Percentiles rank a stretch among this genome's conserved stretches.
Evolutionary conservation across 2,329 filamentous ascomycete species (phyloP).

Genomic region (Hypoxylon sp.): DNA sequence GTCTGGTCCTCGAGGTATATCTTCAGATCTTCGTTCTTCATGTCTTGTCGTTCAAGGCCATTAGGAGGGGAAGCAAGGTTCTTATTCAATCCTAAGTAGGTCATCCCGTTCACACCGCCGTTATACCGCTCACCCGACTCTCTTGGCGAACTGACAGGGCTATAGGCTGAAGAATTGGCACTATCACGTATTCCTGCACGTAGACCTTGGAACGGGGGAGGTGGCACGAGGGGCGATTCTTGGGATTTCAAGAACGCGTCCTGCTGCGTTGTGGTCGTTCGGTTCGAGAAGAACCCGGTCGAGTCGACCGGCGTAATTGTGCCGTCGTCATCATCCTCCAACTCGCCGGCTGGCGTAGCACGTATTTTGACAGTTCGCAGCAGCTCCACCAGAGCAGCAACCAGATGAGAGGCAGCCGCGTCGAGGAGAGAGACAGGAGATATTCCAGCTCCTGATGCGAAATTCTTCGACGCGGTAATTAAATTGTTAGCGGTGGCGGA

Average conservation of each 20-base stretch:
- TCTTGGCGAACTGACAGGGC: constrained; percentile 78
- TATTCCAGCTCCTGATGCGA: constrained; percentile 83
- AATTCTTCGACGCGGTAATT: constrained; percentile 95
- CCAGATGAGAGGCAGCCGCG: constrained; percentile 91
- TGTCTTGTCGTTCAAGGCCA: constrained; percentile 57
- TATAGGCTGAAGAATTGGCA: constrained; percentile 80
- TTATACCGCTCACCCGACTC: constrained; percentile 66
- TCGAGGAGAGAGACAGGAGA: constrained; percentile 95
- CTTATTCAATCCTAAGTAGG: constrained; percentile 54
- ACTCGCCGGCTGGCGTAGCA: constrained; percentile 78
- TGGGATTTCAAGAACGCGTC: constrained; percentile 55
- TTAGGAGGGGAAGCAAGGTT: constrained; percentile 57
- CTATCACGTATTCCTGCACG: constrained; percentile 69
- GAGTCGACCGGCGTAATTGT: constrained; percentile 76
- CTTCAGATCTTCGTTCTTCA: constrained; percentile 68
- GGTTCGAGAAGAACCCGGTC: constrained; percentile 76
- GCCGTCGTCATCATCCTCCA: constrained; percentile 83
- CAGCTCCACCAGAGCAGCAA: constrained; percentile 87
- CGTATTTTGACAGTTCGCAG: constrained; percentile 87
- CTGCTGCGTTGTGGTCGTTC: constrained; percentile 58
- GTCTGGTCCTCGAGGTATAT: constrained; percentile 88
- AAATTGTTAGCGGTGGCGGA: constrained; percentile 96
- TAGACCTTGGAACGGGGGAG: constrained; percentile 71
- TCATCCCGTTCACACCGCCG: constrained; percentile 57
- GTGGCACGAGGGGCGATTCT: constrained; percentile 63